A percentile compares a stretch with the other conserved stretches of the same genome.
These are phyloP conservation scores for Meyerozyma sp. DNA, from an alignment of 1,139 yeast species.

Conservation along the genomic window DNA sequence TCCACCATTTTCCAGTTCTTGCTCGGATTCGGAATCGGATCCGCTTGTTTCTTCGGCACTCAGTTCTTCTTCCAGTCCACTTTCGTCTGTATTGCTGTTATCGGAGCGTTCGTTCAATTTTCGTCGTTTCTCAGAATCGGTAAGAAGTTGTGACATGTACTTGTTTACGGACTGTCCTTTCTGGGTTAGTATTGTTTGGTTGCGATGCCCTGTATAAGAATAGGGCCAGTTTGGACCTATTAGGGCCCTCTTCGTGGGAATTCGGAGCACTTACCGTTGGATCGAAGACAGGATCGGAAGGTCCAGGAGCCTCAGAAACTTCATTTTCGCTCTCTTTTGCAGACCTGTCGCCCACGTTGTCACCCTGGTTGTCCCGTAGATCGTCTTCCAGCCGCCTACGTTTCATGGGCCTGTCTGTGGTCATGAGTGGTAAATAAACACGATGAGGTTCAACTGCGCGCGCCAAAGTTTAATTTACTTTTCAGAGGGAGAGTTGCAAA, in stretches of 20 bases:
- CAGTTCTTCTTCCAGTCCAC: not conserved
- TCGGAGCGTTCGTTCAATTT: constrained; percentile 3
- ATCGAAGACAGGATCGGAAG: not conserved
- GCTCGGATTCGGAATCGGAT: not conserved
- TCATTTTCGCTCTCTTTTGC: not conserved
- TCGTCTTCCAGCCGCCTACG: not conserved
- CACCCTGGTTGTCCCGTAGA: not conserved
- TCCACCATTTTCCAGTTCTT: not conserved
- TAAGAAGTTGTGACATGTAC: constrained; percentile 11
- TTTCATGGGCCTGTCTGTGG: not conserved
- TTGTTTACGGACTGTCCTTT: constrained; percentile 12
- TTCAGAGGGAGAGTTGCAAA: not conserved
- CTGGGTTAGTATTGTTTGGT: constrained; percentile 1
- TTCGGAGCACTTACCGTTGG: not conserved
- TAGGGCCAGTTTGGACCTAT: not conserved
- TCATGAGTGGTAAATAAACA: not conserved
- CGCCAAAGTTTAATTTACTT: not conserved
- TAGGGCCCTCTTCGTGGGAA: no score
- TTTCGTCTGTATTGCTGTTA: constrained; percentile 2
- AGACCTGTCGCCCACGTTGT: not conserved
- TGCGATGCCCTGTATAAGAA: not conserved
- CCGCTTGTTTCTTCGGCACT: constrained; percentile 2
- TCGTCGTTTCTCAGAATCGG: constrained; percentile 6
- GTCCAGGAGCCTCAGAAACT: not conserved
- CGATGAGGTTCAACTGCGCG: not conserved